Base-by-base conservation (phyloP, 768 basidiomycete species). In the Tremella yokohamensis region DNA sequence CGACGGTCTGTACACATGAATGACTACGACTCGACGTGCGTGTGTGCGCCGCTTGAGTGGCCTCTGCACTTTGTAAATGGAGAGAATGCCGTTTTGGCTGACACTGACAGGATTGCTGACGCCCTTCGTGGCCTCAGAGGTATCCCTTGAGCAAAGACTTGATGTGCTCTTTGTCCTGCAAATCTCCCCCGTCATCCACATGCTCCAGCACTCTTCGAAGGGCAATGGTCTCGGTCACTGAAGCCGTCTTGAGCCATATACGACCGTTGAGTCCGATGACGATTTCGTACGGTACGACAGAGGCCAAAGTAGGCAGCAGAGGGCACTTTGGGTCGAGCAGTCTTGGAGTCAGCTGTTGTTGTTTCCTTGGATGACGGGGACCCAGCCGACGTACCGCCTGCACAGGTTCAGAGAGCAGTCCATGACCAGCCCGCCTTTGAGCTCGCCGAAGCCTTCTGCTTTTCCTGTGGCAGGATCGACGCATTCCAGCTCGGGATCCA, bases 401-500 rank as follows among this genome's bases (percentile, higher is more conserved):
- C 87, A 89, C 82, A 90, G 85, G 60, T 85, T 85, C 45, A 97
- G 78, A 67, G 90, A 90, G 68, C 88, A 89, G 37, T 83, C 81
- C 8, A 88, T 80, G 60, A 96, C 72, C 67, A 94, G 88, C 1
- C 94, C 94, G 8, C 86, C 88, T 63, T 89, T 91, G 38, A 99
- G 81, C 65, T 93, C 92, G 1, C 96, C 96, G 66, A 89, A 97
- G 0, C 91, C 94, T 59, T 90, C 89, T 0, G 91, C 80, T 77
- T 96, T 98, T 62, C 84, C 86, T 22, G 89, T 90, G 66, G 91
- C 87, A 1, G 90, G 89, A 70, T 97, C 90, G 67, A 96, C 90
- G 74, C 96, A 99, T 72, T 96, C 91, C 8, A 99, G 79, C 71
- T 99, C 96, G 0, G 96, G 93, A 54, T 99, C 96, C 89, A 97